Evolutionary conservation across 1,284 basidiomycete species (phyloP), one percentile per base, ranked within the genome.

Genomic region (Ganoderma meredithae): DNA sequence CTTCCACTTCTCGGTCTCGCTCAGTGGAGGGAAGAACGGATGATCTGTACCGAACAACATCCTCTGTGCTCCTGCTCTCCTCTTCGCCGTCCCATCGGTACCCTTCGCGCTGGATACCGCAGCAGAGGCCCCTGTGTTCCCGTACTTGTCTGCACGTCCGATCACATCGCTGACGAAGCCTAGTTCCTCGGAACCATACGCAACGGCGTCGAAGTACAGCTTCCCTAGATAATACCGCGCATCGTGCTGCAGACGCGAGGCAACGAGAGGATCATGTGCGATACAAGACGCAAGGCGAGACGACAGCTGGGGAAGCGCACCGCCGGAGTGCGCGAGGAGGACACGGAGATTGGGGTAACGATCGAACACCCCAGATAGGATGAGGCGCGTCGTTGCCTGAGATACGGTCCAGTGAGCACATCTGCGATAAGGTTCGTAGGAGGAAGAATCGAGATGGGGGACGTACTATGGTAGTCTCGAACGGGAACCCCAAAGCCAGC

Each of bases 41-140:
- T 95, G 93, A 75, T 96, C 95, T 22, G 95, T 96, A 9, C 95
- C 94, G 75, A 94, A 95, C 60, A 95, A 75, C 84, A 96, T 88
- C 72, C 88, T 83, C 65, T 82, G 81, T 68, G 87, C 90, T 2
- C 83, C 85, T 17, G 71, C 56, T 60, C 68, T 73, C 60, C 77
- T 67, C 66, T 73, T 75, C 67, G 69, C 71, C 31, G 39, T 49
- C 8, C 67, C 66, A 44, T 69, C 71, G 22, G 40, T 56, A 31
- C 56, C 64, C 69, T 36, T 71, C 61, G 62, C 70, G 60, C 69
- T 70, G 39, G 74, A 75, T 77, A 60, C 73, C 5, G 63, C 68
- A 12, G 75, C 76, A 44, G 82, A 79, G 47, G 81, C 73, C 15
- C 81, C 80, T n/a, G 79, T 70, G 66, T 59, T 52, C 3, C 78